Conservation (phyloP, 768 basidiomycete species). For the Cystofilobasidium bisporidii region DNA sequence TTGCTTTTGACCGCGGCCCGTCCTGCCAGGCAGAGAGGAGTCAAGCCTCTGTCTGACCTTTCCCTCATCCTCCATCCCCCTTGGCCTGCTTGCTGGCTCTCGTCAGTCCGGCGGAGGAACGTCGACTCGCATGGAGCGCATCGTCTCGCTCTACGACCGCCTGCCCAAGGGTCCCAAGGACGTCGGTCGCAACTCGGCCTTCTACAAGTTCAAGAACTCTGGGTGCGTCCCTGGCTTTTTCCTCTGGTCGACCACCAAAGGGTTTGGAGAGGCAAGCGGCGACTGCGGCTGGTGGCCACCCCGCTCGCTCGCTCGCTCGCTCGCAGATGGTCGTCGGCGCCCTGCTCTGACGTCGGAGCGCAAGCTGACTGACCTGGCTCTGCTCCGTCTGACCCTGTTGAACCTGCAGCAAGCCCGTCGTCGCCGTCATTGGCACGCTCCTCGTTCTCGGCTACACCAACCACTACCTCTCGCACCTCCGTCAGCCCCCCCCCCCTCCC, state of each 20-base stretch:
- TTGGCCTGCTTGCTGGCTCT: no score
- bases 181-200: slow-evolving; percentile 5
- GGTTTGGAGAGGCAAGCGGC: no score
- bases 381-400: background rate
- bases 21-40: background rate
- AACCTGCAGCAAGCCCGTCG: slow-evolving; percentile 2
- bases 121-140: background rate
- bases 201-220: background rate
- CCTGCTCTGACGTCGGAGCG: background rate
- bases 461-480: slow-evolving; percentile 5
- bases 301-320: background rate
- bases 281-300: background rate
- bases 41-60: background rate
- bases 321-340: background rate
- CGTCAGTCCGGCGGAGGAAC: background rate
- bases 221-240: background rate
- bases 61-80: background rate
- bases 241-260: background rate
- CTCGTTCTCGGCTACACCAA: background rate
- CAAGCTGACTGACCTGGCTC: background rate
- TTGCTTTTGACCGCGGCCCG: background rate
- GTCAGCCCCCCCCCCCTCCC: background rate
- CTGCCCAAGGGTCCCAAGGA: slow-evolving; percentile 5
- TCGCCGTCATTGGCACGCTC: background rate
- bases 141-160: background rate